A percentile compares a stretch with the other conserved stretches of the same genome.
These are phyloP conservation scores for Geotrichum restrictum DNA, from an alignment of 1,139 yeast species.

Conservation along the genomic window DNA sequence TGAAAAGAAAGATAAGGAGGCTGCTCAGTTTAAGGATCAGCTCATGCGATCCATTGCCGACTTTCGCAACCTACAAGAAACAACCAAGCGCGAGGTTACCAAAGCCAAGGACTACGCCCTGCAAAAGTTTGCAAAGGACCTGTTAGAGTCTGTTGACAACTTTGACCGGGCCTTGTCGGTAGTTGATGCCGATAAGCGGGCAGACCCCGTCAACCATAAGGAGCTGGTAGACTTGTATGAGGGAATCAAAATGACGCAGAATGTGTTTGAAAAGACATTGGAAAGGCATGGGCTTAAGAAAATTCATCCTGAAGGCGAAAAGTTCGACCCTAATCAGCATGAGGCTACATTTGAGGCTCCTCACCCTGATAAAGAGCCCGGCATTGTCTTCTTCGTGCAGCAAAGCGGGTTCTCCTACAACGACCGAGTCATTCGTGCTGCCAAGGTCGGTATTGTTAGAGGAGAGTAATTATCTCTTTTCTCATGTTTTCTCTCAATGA, in stretches of 20 bases:
- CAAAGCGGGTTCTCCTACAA: conserved; percentile 85
- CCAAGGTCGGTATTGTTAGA: conserved; percentile 93
- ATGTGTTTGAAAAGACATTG: conserved; percentile 80
- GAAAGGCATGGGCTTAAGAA: conserved; percentile 74
- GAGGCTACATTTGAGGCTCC: conserved; percentile 91
- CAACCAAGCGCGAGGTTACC: conserved; percentile 80
- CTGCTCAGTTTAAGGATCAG: conserved; percentile 77
- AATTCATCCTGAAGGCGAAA: conserved; percentile 79
- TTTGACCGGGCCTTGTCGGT: conserved; percentile 82
- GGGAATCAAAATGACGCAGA: conserved; percentile 89
- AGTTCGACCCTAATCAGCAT: conserved; percentile 84
- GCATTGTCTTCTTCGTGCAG: conserved; percentile 89
- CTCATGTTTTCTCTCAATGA: conserved; percentile 1
- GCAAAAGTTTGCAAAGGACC: conserved; percentile 88
- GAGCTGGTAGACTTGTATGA: conserved; percentile 77
- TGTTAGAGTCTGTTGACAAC: conserved; percentile 86
- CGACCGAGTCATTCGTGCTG: conserved; percentile 88
- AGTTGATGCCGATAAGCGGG: conserved; percentile 54
- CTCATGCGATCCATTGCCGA: conserved; percentile 84
- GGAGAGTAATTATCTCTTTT: conserved; percentile 29
- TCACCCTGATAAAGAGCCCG: conserved; percentile 86
- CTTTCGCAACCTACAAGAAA: conserved; percentile 87
- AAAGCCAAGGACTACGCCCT: conserved; percentile 88
- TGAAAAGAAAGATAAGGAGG: conserved; percentile 69
- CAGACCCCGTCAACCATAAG: conserved; percentile 36